Percentiles rank a stretch among this genome's conserved stretches.
phyloP scores from a whole-genome alignment of 2,329 filamentous ascomycete species.

The Fusarium nelsonii region DNA sequence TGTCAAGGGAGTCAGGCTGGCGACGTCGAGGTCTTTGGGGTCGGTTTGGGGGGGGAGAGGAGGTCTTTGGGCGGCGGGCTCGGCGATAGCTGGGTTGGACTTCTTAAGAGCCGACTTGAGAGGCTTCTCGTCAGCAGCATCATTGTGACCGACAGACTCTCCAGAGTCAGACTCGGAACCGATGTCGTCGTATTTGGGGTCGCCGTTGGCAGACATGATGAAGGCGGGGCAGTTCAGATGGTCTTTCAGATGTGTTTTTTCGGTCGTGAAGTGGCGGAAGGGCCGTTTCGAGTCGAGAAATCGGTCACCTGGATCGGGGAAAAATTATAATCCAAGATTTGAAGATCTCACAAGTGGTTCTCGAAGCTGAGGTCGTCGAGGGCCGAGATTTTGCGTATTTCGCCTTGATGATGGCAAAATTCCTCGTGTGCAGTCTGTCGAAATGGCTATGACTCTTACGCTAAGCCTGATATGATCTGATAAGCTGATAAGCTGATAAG shows the following conservation, averaged over 20 bases:
- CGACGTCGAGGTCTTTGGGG: constrained; percentile 87
- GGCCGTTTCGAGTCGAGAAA: constrained; percentile 26
- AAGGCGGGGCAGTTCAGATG: constrained; percentile 50
- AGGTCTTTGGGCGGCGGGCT: constrained; percentile 66
- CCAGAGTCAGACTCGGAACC: constrained; percentile 77
- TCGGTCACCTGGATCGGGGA: constrained; percentile 24
- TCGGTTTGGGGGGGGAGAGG: constrained; percentile 88
- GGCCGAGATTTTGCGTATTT: constrained; percentile 50
- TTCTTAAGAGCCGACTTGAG: constrained; percentile 92
- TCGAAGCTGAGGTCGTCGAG: constrained; percentile 38
- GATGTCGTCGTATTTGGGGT: constrained; percentile 76
- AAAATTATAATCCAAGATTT: constrained; percentile 42
- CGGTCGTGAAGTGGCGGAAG: constrained; percentile 31
- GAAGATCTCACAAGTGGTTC: constrained; percentile 29
- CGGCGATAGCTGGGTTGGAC: constrained; percentile 64
- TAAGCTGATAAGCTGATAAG: constrained; percentile 59
- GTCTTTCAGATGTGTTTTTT: constrained; percentile 41
- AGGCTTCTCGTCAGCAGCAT: constrained; percentile 73
- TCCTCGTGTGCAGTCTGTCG: constrained; percentile 57
- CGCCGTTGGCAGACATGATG: constrained; percentile 68
- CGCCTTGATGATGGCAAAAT: constrained; percentile 56
- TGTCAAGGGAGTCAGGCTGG: constrained; percentile 83
- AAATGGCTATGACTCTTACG: constrained; percentile 55
- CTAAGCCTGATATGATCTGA: constrained; percentile 54
- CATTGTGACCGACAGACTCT: constrained; percentile 73